Percentiles rank a stretch among this genome's conserved stretches.
phyloP scores from a whole-genome alignment of 2,329 filamentous ascomycete genomes.

The Hypoxylon rubiginosum region DNA sequence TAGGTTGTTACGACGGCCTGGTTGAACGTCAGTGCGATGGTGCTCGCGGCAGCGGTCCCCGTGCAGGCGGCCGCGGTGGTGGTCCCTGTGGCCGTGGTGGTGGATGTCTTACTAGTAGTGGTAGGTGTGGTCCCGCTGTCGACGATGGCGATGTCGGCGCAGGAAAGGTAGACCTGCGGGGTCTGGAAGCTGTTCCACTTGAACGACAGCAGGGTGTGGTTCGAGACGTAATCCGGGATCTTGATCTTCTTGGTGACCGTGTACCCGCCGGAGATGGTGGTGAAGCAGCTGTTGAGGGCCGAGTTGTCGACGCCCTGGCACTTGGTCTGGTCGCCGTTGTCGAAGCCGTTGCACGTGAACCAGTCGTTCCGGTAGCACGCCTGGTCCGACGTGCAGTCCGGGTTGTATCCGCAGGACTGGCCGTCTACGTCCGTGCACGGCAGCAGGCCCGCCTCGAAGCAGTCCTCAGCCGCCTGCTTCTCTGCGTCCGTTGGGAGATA shows the following conservation, averaged over 20 bases:
- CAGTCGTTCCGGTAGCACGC: slow-evolving; percentile 65
- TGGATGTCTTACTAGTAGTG: slow-evolving; percentile 31
- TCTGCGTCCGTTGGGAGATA: slow-evolving; percentile 65
- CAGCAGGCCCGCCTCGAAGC: slow-evolving; percentile 63
- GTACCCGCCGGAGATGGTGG: slow-evolving; percentile 66
- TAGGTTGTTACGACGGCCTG: slow-evolving; percentile 59
- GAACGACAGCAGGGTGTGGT: slow-evolving; percentile 66
- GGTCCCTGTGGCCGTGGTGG: slow-evolving; percentile 31
- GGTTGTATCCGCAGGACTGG: slow-evolving; percentile 62
- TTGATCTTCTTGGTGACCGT: slow-evolving; percentile 66
- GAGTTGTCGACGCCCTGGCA: slow-evolving; percentile 63
- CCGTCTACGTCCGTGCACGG: slow-evolving; percentile 64
- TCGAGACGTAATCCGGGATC: slow-evolving; percentile 62
- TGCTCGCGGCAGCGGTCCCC: slow-evolving; percentile 40
- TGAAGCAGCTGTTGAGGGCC: slow-evolving; percentile 60
- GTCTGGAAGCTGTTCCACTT: slow-evolving; percentile 70
- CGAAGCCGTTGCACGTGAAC: slow-evolving; percentile 66
- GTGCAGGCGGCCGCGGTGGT: slow-evolving; percentile 48
- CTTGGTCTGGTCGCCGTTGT: slow-evolving; percentile 52
- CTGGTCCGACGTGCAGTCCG: slow-evolving; percentile 61
- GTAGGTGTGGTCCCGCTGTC: slow-evolving; percentile 40
- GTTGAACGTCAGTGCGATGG: slow-evolving; percentile 59
- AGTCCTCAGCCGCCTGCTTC: slow-evolving; percentile 67
- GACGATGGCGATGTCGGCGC: slow-evolving; percentile 53
- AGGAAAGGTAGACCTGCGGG: slow-evolving; percentile 65